A percentile compares a stretch with the other conserved stretches of the same genome.
Conservation (phyloP, 805 yeast species). For the Jamesozyma spencerorum region DNA sequence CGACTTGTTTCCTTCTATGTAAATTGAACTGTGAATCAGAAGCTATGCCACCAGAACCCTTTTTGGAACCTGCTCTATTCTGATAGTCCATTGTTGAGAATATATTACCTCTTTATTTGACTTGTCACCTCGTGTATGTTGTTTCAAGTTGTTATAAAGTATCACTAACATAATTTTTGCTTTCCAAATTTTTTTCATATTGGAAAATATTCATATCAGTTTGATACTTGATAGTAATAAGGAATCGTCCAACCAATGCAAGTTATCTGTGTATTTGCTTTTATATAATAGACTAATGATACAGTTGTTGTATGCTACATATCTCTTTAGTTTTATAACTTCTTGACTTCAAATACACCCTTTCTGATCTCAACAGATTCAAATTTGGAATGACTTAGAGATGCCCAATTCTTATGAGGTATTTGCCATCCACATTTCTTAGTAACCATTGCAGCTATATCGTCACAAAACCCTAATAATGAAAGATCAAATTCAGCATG, state of each 20-base stretch:
- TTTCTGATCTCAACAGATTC: conserved; percentile 19
- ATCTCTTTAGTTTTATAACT: too few relatives aligned
- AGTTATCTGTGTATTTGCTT: too few relatives aligned
- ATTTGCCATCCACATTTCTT: conserved; percentile 52
- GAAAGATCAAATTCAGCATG: conserved; percentile 75
- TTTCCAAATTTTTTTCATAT: too few relatives aligned
- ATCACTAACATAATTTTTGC: neutral
- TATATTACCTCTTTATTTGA: too few relatives aligned
- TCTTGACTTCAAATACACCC: conserved; percentile 26
- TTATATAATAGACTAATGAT: neutral
- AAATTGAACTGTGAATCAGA: conserved; percentile 60
- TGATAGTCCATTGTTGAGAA: conserved; percentile 93
- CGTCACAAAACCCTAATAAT: conserved; percentile 75
- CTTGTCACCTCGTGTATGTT: too few relatives aligned
- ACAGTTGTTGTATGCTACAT: too few relatives aligned
- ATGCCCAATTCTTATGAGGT: conserved; percentile 41
- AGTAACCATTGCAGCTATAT: conserved; percentile 57
- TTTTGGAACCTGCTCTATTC: conserved; percentile 80
- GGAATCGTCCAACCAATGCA: too few relatives aligned
- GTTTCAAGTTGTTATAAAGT: too few relatives aligned
- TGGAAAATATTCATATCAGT: too few relatives aligned
- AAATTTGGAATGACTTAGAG: conserved; percentile 18
- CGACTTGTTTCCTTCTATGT: conserved; percentile 57
- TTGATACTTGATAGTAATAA: too few relatives aligned
- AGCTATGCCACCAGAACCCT: conserved; percentile 87